Evolutionary conservation across 345 rosid species (phyloP), one percentile per base, ranked within the genome.

Genomic region (Melaleuca quinquenervia): DNA sequence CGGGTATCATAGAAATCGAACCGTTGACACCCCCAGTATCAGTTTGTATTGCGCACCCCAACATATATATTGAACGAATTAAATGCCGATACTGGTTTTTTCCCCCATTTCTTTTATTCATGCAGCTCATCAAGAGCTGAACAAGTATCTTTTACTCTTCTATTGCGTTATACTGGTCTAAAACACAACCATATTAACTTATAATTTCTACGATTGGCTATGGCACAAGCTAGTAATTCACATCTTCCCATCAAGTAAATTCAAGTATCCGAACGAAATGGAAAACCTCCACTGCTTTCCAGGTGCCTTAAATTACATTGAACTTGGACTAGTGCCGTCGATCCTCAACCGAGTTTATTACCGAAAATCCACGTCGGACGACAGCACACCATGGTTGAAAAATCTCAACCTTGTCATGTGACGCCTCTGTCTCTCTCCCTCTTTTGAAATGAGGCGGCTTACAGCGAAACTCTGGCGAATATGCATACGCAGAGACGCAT

Each of bases 391-490:
- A 55, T 55, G 60, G n/a, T 55, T 55, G 60, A 55, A 55, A 54
- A 55, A 22, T 55, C 12, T 55, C 60, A 55, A 55, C 27, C 60
- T 3, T 11, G 13, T 22, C 5, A 55, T 24, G 24, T 55, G 60
- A 55, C 22, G 60, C 9, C 27, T 22, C 60, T 0, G 60, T 8
- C 27, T 22, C 60, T 0, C 27, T 4, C 4, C 4, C 60, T 0
- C 12, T 24, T 55, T 55, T 55, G 27, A 55, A 55, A 55, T 22
- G 60, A 55, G 60, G 60, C 60, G 60, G 22, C 0, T 54, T 54
- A 26, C 58, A 54, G 58, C 12, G n/a, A n/a, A n/a, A n/a, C n/a
- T n/a, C n/a, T n/a, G n/a, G n/a, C n/a, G n/a, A n/a, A n/a, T 41
- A 41, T 41, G 41, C 41, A 41, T 41, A 41, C 41, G 41, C 41